Evolutionary conservation across 2,329 filamentous ascomycete genomes (phyloP), one percentile per base, ranked within the genome.

Genomic region (Colletotrichum sp.): DNA sequence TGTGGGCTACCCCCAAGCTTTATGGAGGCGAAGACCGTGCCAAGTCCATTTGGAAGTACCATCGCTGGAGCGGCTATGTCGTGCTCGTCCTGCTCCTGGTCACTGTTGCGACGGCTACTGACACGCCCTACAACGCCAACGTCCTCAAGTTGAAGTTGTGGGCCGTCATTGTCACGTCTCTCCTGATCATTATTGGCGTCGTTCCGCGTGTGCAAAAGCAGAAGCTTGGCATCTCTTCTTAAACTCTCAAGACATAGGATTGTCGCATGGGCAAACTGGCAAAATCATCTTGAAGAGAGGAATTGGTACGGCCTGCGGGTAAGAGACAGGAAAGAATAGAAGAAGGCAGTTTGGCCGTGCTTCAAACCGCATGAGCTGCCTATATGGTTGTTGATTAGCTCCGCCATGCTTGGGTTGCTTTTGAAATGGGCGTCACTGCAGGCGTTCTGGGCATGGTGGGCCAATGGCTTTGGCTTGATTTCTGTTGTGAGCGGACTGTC

Each of bases 31-130:
- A 94, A 78, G 93, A 95, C 30, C 92, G 92, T 5, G 96, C 96
- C 24, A 98, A 96, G 89, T 89, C 89, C 28, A 84, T 98, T 57
- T 99, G 96, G 89, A 98, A 98, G 86, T 98, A 96, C 81, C 97
- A 99, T 84, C 92, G 96, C 34, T 86, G 90, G 70, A 90, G 89
- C 26, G 97, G 96, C 3, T 99, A 99, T 82, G 79, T 92, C 9
- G 87, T 96, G 75, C 86, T 96, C 70, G 81, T 93, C 67, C 81
- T 98, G 80, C 89, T 96, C 77, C 85, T 98, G 77, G 92, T 91
- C 12, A 97, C 96, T 0, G 90, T 98, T 52, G 87, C 90, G 65
- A 93, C 94, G 28, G 95, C 96, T 2, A 95, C 93, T 5, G 89
- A 93, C 85, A 98, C 96, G 2, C 89, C 90, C 39, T 98, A 94